phyloP scores from a whole-genome alignment of 2,329 filamentous ascomycete genomes.

The Talaromyces islandicus region DNA sequence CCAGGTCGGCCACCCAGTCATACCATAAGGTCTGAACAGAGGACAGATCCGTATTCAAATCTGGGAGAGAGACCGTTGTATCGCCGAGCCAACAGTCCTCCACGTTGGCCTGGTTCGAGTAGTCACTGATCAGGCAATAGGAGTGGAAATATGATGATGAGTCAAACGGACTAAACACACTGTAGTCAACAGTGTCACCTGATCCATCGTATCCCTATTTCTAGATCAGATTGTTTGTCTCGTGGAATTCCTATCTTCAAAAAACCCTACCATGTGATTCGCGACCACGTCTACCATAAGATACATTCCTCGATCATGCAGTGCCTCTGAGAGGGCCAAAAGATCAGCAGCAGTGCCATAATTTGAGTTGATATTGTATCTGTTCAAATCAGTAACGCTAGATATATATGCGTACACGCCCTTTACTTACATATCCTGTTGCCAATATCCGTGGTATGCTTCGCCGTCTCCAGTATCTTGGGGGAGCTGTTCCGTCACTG shows the following conservation, averaged over 20 bases:
- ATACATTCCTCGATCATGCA: conserved; percentile 55
- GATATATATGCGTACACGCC: neutral
- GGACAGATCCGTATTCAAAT: conserved; percentile 52
- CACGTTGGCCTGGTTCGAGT: conserved; percentile 42
- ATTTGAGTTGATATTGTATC: conserved; percentile 51
- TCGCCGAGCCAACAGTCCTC: conserved; percentile 52
- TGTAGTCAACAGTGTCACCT: conserved; percentile 47
- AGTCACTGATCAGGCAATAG: conserved; percentile 51
- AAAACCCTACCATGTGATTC: conserved; percentile 45
- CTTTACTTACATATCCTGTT: conserved; percentile 37
- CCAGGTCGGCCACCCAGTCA: conserved; percentile 53
- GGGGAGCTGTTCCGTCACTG: conserved; percentile 35
- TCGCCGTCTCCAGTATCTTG: conserved; percentile 32
- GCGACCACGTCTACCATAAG: conserved; percentile 57
- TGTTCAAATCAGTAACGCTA: conserved; percentile 6
- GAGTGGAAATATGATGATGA: conserved; percentile 54
- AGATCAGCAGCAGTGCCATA: conserved; percentile 57
- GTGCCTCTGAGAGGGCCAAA: conserved; percentile 48
- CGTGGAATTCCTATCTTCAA: neutral
- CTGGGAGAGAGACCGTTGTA: conserved; percentile 51
- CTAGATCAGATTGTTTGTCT: neutral
- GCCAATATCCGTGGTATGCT: conserved; percentile 48
- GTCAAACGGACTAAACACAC: conserved; percentile 49
- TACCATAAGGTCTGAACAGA: conserved; percentile 48
- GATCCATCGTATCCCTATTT: conserved; percentile 41